A percentile compares a stretch with the other conserved stretches of the same genome.
Conservation (phyloP, 23 red algal genomes). For the Chondrus crispus region DNA sequence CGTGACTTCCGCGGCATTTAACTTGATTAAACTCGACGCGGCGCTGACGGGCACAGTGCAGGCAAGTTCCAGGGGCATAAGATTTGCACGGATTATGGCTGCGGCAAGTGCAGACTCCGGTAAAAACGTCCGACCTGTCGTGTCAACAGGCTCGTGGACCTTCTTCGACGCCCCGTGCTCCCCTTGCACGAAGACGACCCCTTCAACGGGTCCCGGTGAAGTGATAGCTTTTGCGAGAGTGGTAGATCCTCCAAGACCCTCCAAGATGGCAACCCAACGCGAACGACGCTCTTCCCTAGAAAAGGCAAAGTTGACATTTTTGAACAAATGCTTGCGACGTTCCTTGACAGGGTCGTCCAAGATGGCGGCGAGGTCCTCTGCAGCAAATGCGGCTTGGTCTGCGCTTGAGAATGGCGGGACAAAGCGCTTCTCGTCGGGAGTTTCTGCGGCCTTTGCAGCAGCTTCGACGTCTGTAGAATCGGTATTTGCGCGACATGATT, state of each 20-base stretch:
- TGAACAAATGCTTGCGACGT: slow-evolving; percentile 46
- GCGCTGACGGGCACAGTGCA: too few relatives aligned
- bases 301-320: slow-evolving; percentile 32
- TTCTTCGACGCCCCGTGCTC: not conserved
- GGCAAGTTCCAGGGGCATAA: slow-evolving; percentile 13
- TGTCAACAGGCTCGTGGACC: not conserved
- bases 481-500: slow-evolving; percentile 4
- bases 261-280: slow-evolving; percentile 34
- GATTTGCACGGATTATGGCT: slow-evolving; percentile 19
- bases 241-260: slow-evolving; percentile 11
- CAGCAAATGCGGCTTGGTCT: not conserved
- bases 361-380: not conserved
- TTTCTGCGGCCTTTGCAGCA: not conserved
- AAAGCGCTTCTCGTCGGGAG: slow-evolving; percentile 25
- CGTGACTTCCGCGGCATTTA: not conserved
- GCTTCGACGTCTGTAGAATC: not conserved
- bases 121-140: not conserved
- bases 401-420: slow-evolving; percentile 33
- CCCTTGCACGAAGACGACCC: not conserved
- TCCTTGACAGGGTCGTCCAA: not conserved
- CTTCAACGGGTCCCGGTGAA: not conserved
- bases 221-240: not conserved
- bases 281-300: slow-evolving; percentile 9
- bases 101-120: slow-evolving; percentile 8
- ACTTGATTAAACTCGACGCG: not conserved